Evolutionary conservation across 225 moss, liverwort and hornwort genomes (phyloP), one percentile per base, ranked within the genome.

Genomic region (Thuidium tamariscinum): DNA sequence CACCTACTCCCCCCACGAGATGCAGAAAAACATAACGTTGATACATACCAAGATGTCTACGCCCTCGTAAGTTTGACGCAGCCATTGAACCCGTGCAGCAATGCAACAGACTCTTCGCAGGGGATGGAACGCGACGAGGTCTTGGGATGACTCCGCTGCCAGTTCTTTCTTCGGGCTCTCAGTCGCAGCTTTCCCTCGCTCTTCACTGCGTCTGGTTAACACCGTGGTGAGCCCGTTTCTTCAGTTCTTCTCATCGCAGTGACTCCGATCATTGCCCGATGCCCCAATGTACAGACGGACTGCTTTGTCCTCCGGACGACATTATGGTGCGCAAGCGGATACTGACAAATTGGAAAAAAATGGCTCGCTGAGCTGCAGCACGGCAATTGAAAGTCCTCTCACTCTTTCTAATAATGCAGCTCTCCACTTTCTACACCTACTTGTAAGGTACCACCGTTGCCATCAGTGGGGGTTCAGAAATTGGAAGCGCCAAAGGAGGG

Each of bases 1-100:
- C n/a, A 20, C 66, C 20, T 36, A 66, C 36, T 66, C n/a, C n/a
- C 36, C 66, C 36, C 56, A 56, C 32, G 52, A 27, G 56, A 41
- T 59, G 30, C 30, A 72, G 34, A 62, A 5, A 46, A 32, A 15
- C n/a, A 14, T 19, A 32, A 23, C 48, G 32, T 19, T 32, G 37
- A 11, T 37, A 37, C 51, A 3, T 78, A 89, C 89, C 83, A 89
- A 39, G 63, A 89, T 89, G 86, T 89, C 89, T 1, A 86, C 37
- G 44, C 89, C 86, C 0, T 83, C 89, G 41, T 89, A 90, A 7
- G 89, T 89, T 80, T 86, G 54, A 44, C 66, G 78, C 30, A 91
- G 87, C 88, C 91, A 91, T 2, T 82, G 59, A 52, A 63, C 88
- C 49, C 88, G 70, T 29, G 71, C 74, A 74, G n/a, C n/a, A n/a